Evolutionary conservation across 352 stramenopile species (phyloP).

Genomic region (Blastocystis sp.): DNA sequence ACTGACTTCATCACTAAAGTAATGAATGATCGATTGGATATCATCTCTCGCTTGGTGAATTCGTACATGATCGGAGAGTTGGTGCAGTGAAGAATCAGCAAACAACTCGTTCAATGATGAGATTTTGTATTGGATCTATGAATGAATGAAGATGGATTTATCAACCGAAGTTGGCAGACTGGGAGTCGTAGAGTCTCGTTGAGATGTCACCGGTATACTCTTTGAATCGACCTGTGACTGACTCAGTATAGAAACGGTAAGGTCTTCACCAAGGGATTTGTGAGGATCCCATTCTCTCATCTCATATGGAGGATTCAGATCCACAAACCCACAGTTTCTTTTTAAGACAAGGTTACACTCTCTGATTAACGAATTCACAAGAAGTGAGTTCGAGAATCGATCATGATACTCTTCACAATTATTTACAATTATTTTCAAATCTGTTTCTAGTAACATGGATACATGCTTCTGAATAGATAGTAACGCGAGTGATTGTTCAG

Average conservation of each 20-base stretch:
- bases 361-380: background rate
- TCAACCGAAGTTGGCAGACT: background rate
- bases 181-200: background rate
- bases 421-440: background rate
- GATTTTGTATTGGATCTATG: background rate
- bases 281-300: background rate
- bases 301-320: background rate
- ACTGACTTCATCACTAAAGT: background rate
- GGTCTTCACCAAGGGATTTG: background rate
- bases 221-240: background rate
- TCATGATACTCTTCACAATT: background rate
- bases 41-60: background rate
- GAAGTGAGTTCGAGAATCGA: background rate
- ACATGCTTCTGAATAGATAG: background rate
- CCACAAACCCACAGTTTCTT: background rate
- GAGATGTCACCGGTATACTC: background rate
- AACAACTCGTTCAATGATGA: background rate
- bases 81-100: background rate
- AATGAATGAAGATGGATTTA: background rate
- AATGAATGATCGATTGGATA: background rate
- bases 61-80: background rate
- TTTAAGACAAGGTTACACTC: background rate
- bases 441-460: background rate
- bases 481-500: background rate
- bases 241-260: background rate